Base-by-base conservation (phyloP, 2,329 filamentous ascomycete species). In the Monilinia laxa region DNA sequence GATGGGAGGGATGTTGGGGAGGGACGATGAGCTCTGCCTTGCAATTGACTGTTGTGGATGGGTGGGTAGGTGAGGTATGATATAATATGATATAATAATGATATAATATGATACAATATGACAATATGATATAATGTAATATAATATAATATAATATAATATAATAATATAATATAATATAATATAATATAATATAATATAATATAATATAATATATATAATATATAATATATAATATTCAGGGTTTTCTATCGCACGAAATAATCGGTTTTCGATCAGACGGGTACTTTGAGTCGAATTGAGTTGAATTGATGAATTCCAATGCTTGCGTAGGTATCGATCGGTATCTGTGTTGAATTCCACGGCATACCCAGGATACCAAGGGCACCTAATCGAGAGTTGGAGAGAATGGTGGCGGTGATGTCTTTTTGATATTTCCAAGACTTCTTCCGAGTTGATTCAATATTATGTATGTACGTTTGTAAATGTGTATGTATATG, bases 161-260 rank as follows among this genome's bases (percentile, higher is more conserved):
- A n/a, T n/a, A n/a, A n/a, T n/a, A n/a, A n/a, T n/a, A n/a, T n/a
- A n/a, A n/a, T n/a, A n/a, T n/a, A n/a, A n/a, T n/a, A n/a, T n/a
- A n/a, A n/a, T n/a, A n/a, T n/a, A n/a, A n/a, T n/a, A n/a, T n/a
- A n/a, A n/a, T n/a, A n/a, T n/a, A n/a, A n/a, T n/a, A n/a, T n/a
- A n/a, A n/a, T n/a, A n/a, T n/a, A n/a, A n/a, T n/a, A n/a, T n/a
- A n/a, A n/a, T n/a, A n/a, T n/a, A n/a, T n/a, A n/a, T n/a, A n/a
- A n/a, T n/a, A n/a, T n/a, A n/a, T n/a, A n/a, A n/a, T n/a, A 60
- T 38, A 55, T 55, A 10, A 59, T 49, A 28, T 40, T 59, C 49
- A 28, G 18, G 16, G 28, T 5, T n/a, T 23, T 7, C 20, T 54
- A 31, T 28, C 56, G 56, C 23, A 28, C 6, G 40, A 4, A 31